Percentiles rank a stretch among this genome's conserved stretches.
Evolutionary conservation across 2,329 filamentous ascomycete species (phyloP).

Genomic region (Trichophyton simii): DNA sequence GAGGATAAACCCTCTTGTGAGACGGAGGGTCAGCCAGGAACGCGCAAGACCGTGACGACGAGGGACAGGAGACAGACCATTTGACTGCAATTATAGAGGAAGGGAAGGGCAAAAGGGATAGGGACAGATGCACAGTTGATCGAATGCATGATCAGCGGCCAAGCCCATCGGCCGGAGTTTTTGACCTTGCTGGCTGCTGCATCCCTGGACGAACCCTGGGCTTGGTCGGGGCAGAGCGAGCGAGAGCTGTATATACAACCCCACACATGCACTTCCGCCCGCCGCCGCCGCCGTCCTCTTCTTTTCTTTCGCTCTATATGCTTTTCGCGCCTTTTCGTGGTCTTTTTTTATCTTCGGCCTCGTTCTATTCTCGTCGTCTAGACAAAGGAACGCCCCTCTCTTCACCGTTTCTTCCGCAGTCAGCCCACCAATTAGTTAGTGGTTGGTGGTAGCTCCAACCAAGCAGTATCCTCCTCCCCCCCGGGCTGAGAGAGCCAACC

Average conservation of each 20-base stretch:
- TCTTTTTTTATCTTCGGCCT: background rate
- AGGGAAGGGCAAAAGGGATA: background rate
- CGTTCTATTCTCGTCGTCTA: background rate
- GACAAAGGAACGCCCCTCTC: background rate
- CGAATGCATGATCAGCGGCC: background rate
- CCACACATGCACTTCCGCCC: background rate
- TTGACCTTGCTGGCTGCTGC: background rate
- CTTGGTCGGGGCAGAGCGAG: background rate
- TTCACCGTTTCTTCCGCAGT: background rate
- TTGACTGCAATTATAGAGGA: background rate
- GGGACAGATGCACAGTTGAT: background rate
- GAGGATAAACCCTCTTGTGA: background rate
- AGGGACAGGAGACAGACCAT: background rate
- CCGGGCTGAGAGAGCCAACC: background rate
- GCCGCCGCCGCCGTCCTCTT: no score
- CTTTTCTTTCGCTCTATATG: no score
- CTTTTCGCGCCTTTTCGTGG: background rate
- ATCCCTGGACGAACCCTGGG: conserved; percentile 3
- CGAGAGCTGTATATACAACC: background rate
- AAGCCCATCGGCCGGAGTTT: background rate
- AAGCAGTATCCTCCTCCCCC: background rate
- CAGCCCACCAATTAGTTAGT: background rate
- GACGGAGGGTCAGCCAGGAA: background rate
- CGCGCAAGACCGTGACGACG: background rate
- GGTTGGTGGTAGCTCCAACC: background rate